A percentile compares a stretch with the other conserved stretches of the same genome.
Evolutionary conservation across 179 eudicot species (phyloP).

Genomic region (Drosera spatulata): DNA sequence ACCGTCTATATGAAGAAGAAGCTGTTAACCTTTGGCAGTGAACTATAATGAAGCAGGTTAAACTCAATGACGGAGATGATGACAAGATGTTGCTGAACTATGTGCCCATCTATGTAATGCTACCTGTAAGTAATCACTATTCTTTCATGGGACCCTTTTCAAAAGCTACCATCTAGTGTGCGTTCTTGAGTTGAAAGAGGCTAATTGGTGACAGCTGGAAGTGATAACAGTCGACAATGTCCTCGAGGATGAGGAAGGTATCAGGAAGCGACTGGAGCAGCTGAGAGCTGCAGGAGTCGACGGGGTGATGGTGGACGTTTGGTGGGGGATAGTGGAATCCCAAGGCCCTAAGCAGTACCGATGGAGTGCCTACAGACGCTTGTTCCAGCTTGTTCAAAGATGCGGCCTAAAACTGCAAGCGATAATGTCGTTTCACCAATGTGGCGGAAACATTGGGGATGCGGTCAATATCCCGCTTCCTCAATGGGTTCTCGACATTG

Average conservation of each 20-base stretch:
- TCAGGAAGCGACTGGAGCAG: conserved; percentile 36
- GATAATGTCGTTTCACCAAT: conserved; percentile 83
- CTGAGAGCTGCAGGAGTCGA: conserved; percentile 58
- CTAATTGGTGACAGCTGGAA: conserved; percentile 26
- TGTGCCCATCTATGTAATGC: conserved; percentile 83
- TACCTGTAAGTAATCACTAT: conserved; percentile 37
- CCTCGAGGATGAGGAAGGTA: conserved; percentile 28
- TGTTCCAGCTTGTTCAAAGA: conserved; percentile 46
- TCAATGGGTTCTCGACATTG: conserved; percentile 54
- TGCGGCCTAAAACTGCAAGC: conserved; percentile 55
- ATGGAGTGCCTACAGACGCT: conserved; percentile 55
- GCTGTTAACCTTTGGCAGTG: too few relatives aligned
- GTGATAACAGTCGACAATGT: conserved; percentile 42
- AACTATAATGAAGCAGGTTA: conserved; percentile 21
- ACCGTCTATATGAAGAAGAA: too few relatives aligned
- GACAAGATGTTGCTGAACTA: conserved; percentile 52
- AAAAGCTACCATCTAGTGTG: neutral
- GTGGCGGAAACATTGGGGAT: conserved; percentile 87
- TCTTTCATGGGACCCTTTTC: neutral
- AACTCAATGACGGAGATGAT: conserved; percentile 10
- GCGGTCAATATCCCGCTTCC: conserved; percentile 62
- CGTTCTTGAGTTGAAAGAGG: neutral
- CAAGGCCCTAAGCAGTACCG: conserved; percentile 65
- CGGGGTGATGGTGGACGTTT: conserved; percentile 87
- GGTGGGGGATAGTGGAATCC: conserved; percentile 93